Base-by-base conservation (phyloP, 139 green algal genomes). In the Volvox africanus region DNA sequence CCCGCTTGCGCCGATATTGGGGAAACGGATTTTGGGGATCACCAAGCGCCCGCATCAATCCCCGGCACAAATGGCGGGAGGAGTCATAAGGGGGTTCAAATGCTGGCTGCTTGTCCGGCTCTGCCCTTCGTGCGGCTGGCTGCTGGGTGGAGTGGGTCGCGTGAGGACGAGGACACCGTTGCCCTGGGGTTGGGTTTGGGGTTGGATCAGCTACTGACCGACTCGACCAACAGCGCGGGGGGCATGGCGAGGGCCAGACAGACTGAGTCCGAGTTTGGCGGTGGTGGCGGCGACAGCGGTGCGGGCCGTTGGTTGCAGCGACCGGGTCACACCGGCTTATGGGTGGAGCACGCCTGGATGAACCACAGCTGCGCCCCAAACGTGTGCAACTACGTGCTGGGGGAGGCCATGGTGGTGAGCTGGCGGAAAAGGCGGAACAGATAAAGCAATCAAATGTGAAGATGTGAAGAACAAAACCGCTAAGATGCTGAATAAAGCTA, bases 261-360 rank as follows among this genome's bases (percentile, higher is more conserved):
- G 44, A 9, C 44, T 14, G 44, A 73, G 21, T 28, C 65, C 12
- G 65, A 28, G 24, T 28, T 73, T 73, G 65, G 65, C 65, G 65
- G 65, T 55, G 44, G 44, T 55, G 44, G 37, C 80, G 55, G 80
- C 80, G 22, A 28, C 26, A 61, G 81, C 61, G 79, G 36, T 1
- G 79, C 17, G 14, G 26, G 50, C 24, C 50, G 80, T 1, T 86
- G 80, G 80, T 61, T 71, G 26, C 44, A 19, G 22, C 82, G 82
- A 2, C 82, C 82, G 2, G 82, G 82, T 2, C 82, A 88, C 82
- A 80, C 36, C 17, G 83, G 83, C 2, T 68, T 88, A 68, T 88
- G 83, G 83, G 35, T 37, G 35, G 83, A 88, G 67, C 83, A 88
- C 67, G 83, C 83, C 28, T 80, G 68, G 67, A 88, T 88, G 36